These are phyloP conservation scores for Hexamita inflata DNA, from an alignment of 208 protist genomes.

Conservation along the genomic window DNA sequence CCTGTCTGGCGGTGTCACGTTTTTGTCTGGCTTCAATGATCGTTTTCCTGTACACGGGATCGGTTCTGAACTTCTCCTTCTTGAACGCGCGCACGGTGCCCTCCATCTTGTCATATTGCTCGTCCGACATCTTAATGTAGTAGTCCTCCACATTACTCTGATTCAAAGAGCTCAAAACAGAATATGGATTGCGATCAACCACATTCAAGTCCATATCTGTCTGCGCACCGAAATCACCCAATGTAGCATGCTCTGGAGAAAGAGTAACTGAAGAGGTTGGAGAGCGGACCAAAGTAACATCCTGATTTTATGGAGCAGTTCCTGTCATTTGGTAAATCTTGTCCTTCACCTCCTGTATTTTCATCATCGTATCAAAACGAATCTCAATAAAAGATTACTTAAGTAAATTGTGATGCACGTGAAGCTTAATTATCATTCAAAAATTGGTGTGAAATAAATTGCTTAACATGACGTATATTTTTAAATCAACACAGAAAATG, in stretches of 20 bases:
- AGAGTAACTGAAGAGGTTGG: background rate
- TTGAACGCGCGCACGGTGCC: conserved; percentile 34
- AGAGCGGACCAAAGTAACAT: conserved; percentile 30
- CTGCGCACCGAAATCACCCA: conserved; percentile 5
- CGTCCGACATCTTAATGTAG: conserved; percentile 37
- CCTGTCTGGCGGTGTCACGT: background rate
- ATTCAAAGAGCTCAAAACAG: background rate
- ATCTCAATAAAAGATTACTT: conserved; percentile 4
- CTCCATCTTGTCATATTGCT: conserved; percentile 41
- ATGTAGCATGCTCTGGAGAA: background rate
- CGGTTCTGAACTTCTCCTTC: conserved; percentile 27
- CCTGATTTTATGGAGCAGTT: conserved; percentile 39
- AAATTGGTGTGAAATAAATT: too few species aligned
- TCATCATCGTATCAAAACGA: background rate
- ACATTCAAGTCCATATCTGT: conserved; percentile 36
- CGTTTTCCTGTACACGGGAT: conserved; percentile 13
- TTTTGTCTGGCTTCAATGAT: background rate
- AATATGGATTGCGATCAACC: conserved; percentile 40
- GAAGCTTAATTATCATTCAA: background rate
- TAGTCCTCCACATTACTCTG: conserved; percentile 13
- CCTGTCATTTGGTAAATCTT: conserved; percentile 36
- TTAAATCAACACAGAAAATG: too few species aligned
- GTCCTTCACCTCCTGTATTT: background rate
- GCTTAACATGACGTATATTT: too few species aligned
- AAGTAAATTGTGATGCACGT: conserved; percentile 11